Base-by-base conservation (phyloP, 2,329 filamentous ascomycete species). In the Fusarium setosum region DNA sequence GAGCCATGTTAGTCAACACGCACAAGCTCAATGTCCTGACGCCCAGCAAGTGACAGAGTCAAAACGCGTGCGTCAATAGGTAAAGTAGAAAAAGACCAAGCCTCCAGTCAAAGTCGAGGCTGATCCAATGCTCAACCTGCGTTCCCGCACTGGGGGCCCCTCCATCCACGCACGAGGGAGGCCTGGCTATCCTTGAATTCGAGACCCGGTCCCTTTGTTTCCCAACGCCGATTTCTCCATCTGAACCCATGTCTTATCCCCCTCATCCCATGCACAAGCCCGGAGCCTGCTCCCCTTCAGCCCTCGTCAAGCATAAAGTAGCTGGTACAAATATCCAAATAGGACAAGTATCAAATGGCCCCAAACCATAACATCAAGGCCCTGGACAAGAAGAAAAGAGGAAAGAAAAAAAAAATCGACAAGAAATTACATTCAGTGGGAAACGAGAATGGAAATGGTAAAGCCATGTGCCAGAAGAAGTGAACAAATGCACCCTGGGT, bases 401-500 rank as follows among this genome's bases (percentile, higher is more conserved):
- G 40, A 48, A 20, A 13, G 6, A 47, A 53, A 34, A 50, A 34
- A 17, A 15, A 41, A 53, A 49, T 37, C 23, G 29, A 54, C 34
- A 35, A 49, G 29, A 58, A n/a, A 65, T 55, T 59, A 56, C 44
- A 57, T 56, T 57, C 45, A 52, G 48, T 54, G 57, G 47, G 55
- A 17, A 48, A 53, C 12, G 26, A 5, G 26, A 37, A 49, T 47
- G 26, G 63, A 60, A 51, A 31, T 52, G 38, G 40, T 37, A 51
- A 58, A 58, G 56, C 49, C 61, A 61, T 63, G 58, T 69, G 44
- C 48, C 44, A 49, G 56, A 68, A 57, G 35, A 68, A 63, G 55
- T 48, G 34, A 67, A 58, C 26, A 67, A 68, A 71, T 62, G 66
- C 56, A 68, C 29, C 55, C 56, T 63, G 68, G 68, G 68, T 70